Evolutionary conservation across 108 stramenopile genomes (phyloP), one percentile per base, ranked within the genome.

Genomic region (Thalassiosira profunda): DNA sequence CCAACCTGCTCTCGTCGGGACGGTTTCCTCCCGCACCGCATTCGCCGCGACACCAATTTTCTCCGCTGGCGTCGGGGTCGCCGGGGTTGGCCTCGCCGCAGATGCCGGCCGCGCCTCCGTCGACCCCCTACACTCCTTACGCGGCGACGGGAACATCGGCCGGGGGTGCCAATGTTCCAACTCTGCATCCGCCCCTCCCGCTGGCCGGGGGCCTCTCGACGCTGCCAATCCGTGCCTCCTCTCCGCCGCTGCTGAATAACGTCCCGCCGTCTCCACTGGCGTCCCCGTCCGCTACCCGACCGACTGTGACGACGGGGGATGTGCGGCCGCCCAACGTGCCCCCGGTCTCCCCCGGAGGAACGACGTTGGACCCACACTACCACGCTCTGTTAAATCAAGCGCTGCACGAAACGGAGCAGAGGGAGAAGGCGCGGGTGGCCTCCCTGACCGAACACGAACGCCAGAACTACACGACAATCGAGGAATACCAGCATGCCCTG

Each of bases 31-130:
- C 12, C 38, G 38, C 38, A 10, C 10, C 38, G 38, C 38, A 40
- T 40, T 12, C 11, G 38, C 12, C 38, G 11, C 38, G 12, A 40
- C 38, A 40, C 10, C 46, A 23, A 47, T 18, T 7, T n/a, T n/a
- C n/a, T n/a, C 46, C 46, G 6, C 46, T 23, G 7, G 46, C 46
- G 46, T 23, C 46, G 5, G 46, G 18, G 46, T 34, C 59, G 5
- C 33, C 33, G 23, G 44, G 26, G 25, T 7, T 60, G 7, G 44
- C 33, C 9, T 25, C 40, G 20, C 59, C 33, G 2, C 59, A 60
- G 20, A 34, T 67, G 29, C 68, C 68, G 7, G 68, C 68, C 1
- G 68, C 68, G 29, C 68, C 68, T 23, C 68, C 68, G 0, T 34
- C 55, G 5, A 70, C 68, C 40, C 68, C 68, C 2, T 70, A 59